A percentile compares a stretch with the other conserved stretches of the same genome.
Evolutionary conservation across 768 basidiomycete species (phyloP).

Genomic region (Leccinum disarticulatum): DNA sequence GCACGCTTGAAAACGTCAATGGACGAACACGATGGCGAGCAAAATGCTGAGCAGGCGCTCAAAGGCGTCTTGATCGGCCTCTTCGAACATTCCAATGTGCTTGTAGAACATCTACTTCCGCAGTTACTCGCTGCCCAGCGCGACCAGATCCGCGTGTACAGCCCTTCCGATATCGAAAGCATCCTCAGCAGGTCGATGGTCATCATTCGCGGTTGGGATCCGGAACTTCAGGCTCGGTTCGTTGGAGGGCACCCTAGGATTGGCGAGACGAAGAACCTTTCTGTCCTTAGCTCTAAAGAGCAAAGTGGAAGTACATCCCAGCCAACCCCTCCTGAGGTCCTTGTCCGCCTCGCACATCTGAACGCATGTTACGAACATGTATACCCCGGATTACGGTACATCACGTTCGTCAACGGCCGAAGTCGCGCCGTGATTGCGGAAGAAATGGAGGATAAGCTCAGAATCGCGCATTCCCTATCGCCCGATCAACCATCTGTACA

Average conservation of each 20-base stretch:
- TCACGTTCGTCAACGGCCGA: slow-evolving; percentile 91
- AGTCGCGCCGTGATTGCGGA: slow-evolving; percentile 65
- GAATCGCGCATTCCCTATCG: slow-evolving; percentile 49
- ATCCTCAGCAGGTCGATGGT: slow-evolving; percentile 56
- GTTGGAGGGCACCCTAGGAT: slow-evolving; percentile 88
- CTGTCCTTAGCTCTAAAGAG: slow-evolving; percentile 74
- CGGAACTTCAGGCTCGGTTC: slow-evolving; percentile 55
- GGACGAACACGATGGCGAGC: not conserved
- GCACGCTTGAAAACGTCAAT: slow-evolving; percentile 1
- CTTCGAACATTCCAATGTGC: slow-evolving; percentile 69
- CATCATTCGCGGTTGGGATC: slow-evolving; percentile 54
- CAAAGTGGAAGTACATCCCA: slow-evolving; percentile 53
- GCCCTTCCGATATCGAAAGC: slow-evolving; percentile 43
- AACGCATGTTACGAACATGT: slow-evolving; percentile 74
- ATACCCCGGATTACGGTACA: slow-evolving; percentile 79
- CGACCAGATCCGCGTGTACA: slow-evolving; percentile 19
- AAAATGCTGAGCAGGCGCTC: slow-evolving; percentile 24
- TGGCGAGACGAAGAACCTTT: slow-evolving; percentile 76
- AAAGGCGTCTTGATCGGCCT: slow-evolving; percentile 40
- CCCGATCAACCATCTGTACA: slow-evolving; percentile 36
- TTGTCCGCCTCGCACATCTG: slow-evolving; percentile 68
- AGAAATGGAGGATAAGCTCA: slow-evolving; percentile 76
- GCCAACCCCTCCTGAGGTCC: slow-evolving; percentile 70
- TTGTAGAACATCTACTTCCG: slow-evolving; percentile 54
- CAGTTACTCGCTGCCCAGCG: slow-evolving; percentile 39